Percentiles rank a stretch among this genome's conserved stretches.
Evolutionary conservation across 768 basidiomycete genomes (phyloP).

Genomic region (Auriscalpium microsporum): DNA sequence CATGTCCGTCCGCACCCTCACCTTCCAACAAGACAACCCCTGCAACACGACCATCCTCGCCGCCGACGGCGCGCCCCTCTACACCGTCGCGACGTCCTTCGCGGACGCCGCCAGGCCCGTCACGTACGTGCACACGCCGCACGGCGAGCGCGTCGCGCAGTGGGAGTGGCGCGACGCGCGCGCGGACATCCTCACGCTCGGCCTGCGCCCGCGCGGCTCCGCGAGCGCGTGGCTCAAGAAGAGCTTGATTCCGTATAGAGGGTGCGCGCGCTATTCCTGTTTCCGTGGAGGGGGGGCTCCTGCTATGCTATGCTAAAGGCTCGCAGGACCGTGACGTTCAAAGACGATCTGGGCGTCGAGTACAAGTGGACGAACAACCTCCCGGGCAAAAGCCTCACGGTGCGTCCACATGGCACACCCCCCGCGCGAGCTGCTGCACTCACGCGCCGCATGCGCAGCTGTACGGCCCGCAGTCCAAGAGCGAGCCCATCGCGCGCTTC

Average conservation of each 20-base stretch:
- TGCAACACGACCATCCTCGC: conserved; percentile 14
- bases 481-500: conserved; percentile 13
- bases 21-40: conserved; percentile 13
- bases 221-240: conserved; percentile 15
- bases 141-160: conserved; percentile 10
- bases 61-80: not conserved
- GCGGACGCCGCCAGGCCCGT: conserved; percentile 1
- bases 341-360: conserved; percentile 7
- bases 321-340: conserved; percentile 7
- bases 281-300: too few species aligned
- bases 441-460: not conserved
- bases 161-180: conserved; percentile 15
- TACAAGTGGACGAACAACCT: conserved; percentile 10
- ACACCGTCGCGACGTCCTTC: conserved; percentile 13
- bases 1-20: not conserved
- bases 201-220: not conserved
- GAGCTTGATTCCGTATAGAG: conserved; percentile 11
- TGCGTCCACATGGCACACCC: not conserved
- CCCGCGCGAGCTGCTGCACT: not conserved
- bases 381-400: conserved; percentile 7
- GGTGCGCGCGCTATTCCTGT: too few species aligned
- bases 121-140: conserved; percentile 6
- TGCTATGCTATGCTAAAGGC: not conserved
- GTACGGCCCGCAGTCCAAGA: conserved; percentile 9
- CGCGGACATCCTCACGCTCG: conserved; percentile 13